Evolutionary conservation across 768 basidiomycete species (phyloP).

Genomic region (Russula dissimulans): DNA sequence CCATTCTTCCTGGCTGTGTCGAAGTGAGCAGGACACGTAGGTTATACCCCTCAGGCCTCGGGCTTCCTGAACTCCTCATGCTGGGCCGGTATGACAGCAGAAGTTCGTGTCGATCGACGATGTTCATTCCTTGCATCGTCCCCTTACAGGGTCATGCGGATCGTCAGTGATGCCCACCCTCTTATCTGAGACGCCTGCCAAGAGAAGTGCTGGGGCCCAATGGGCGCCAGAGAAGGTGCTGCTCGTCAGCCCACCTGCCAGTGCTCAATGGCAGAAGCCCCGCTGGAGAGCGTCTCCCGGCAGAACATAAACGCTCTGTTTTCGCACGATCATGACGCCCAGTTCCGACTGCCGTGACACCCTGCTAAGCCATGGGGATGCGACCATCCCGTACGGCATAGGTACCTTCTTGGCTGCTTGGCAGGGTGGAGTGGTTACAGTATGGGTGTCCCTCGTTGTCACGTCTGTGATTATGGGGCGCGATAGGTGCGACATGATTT

Average conservation of each 20-base stretch:
- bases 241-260: too few species aligned
- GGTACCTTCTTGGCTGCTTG: not conserved
- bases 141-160: not conserved
- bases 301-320: too few species aligned
- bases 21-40: too few species aligned
- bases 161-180: not conserved
- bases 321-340: not conserved
- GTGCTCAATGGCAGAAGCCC: slow-evolving; percentile 8
- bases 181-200: not conserved
- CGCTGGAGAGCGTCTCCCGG: not conserved
- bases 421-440: not conserved
- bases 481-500: not conserved
- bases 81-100: too few species aligned
- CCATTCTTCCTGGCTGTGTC: too few species aligned
- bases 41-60: too few species aligned
- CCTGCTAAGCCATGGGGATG: not conserved
- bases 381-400: not conserved
- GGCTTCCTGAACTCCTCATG: too few species aligned
- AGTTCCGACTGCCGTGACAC: too few species aligned
- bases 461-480: not conserved
- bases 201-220: not conserved
- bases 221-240: too few species aligned
- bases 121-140: not conserved
- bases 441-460: not conserved
- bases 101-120: too few species aligned